A percentile compares a stretch with the other conserved stretches of the same genome.
Evolutionary conservation across 768 basidiomycete genomes (phyloP).

Genomic region (Collybia nuda): DNA sequence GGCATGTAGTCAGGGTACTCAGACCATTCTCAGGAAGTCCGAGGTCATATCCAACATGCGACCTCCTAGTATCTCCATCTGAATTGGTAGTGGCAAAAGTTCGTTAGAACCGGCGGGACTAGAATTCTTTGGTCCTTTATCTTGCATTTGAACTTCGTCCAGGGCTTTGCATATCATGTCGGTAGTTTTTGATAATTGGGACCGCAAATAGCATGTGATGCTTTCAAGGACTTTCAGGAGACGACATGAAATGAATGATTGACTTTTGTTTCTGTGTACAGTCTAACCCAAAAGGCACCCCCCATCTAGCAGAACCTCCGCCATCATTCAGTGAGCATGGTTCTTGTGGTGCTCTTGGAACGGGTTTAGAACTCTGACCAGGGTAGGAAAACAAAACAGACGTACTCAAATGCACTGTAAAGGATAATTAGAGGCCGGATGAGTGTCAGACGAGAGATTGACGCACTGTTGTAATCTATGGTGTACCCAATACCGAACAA

Average conservation of each 20-base stretch:
- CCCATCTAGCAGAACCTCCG: slow-evolving; percentile 6
- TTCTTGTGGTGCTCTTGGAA: slow-evolving; percentile 85
- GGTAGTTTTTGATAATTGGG: no score
- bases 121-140: no score
- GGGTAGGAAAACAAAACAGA: slow-evolving; percentile 9
- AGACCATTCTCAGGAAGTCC: no score
- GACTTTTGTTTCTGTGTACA: slow-evolving; percentile 2
- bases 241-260: neutral
- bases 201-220: no score
- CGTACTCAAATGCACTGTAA: slow-evolving; percentile 83
- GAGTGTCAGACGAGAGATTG: slow-evolving; percentile 10
- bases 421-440: slow-evolving; percentile 4
- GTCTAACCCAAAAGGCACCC: slow-evolving; percentile 11
- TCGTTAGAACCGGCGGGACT: no score
- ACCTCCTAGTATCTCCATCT: no score
- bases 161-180: no score
- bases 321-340: slow-evolving; percentile 63
- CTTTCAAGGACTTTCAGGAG: neutral
- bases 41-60: no score
- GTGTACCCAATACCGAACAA: slow-evolving; percentile 83
- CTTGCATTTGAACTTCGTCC: no score
- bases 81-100: no score
- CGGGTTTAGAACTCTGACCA: slow-evolving; percentile 19
- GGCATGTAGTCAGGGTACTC: no score
- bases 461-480: slow-evolving; percentile 88